Conservation (phyloP, 805 yeast genomes). For the Candida peoriensis region DNA sequence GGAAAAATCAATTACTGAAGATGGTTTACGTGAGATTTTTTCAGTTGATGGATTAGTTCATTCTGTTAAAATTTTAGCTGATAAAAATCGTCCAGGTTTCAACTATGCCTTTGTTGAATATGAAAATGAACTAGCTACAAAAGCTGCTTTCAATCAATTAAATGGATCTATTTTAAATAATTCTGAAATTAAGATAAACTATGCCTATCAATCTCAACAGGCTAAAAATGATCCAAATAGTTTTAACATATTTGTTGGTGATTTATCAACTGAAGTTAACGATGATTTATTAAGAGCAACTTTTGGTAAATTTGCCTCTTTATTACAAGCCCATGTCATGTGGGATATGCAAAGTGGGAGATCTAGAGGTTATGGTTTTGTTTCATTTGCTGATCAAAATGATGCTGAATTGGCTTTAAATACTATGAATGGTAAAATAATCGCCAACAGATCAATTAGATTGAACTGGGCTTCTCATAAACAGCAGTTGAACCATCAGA, state of each 20-base stretch:
- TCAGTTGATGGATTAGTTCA: slow-evolving; percentile 56
- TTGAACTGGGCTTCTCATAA: slow-evolving; percentile 87
- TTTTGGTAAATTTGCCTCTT: slow-evolving; percentile 52
- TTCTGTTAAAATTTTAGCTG: slow-evolving; percentile 66
- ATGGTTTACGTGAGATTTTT: slow-evolving; percentile 55
- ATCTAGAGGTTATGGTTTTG: slow-evolving; percentile 90
- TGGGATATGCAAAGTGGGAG: slow-evolving; percentile 96
- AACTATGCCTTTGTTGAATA: slow-evolving; percentile 85
- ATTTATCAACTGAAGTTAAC: slow-evolving; percentile 73
- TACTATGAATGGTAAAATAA: slow-evolving; percentile 66
- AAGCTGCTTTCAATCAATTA: slow-evolving; percentile 52
- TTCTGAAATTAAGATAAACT: slow-evolving; percentile 59
- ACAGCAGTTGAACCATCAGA: slow-evolving; percentile 34
- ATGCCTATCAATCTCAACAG: slow-evolving; percentile 83
- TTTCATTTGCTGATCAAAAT: slow-evolving; percentile 57
- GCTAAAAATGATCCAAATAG: slow-evolving; percentile 46
- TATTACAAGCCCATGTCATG: slow-evolving; percentile 87
- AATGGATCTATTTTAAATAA: slow-evolving; percentile 54
- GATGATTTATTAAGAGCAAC: slow-evolving; percentile 63
- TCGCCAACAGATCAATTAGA: slow-evolving; percentile 74
- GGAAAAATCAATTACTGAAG: slow-evolving; percentile 61
- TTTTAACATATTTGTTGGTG: slow-evolving; percentile 81
- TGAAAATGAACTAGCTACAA: slow-evolving; percentile 52
- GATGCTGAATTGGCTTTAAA: slow-evolving; percentile 74
- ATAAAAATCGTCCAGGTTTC: slow-evolving; percentile 66